Evolutionary conservation across 2,329 filamentous ascomycete genomes (phyloP).

Genomic region (Epichloe bromicola): DNA sequence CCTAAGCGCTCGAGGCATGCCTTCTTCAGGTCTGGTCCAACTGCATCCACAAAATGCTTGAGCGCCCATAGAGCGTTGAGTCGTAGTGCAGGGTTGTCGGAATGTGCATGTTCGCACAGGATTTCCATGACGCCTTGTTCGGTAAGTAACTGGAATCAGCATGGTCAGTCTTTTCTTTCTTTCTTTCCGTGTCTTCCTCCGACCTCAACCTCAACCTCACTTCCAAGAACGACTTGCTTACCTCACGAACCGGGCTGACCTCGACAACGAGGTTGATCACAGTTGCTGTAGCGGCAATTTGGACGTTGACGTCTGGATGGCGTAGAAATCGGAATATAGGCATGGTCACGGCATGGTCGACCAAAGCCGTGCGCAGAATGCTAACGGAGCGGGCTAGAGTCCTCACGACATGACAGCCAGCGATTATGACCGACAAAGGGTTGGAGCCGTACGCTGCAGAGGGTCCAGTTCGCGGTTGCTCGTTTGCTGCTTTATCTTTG

Average conservation of each 20-base stretch:
- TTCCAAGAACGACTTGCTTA: constrained; percentile 29
- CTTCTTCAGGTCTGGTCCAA: constrained; percentile 60
- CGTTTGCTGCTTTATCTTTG: constrained; percentile 26
- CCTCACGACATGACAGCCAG: constrained; percentile 70
- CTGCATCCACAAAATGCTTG: constrained; percentile 73
- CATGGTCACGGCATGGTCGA: constrained; percentile 70
- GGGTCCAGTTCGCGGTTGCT: constrained; percentile 15
- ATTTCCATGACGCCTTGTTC: constrained; percentile 62
- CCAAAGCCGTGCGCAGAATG: constrained; percentile 71
- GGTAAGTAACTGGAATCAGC: constrained; percentile 48
- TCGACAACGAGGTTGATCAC: constrained; percentile 79
- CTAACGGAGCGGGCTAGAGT: constrained; percentile 76
- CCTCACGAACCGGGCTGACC: constrained; percentile 82
- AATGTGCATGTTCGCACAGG: constrained; percentile 75
- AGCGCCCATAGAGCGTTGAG: constrained; percentile 86
- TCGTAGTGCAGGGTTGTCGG: constrained; percentile 62
- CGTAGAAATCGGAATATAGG: constrained; percentile 65
- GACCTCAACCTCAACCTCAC: not conserved
- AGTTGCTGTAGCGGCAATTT: constrained; percentile 72
- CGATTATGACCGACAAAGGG: constrained; percentile 63
- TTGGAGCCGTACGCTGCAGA: constrained; percentile 53
- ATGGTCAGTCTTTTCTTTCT: constrained; percentile 9
- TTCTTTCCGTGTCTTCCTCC: not conserved
- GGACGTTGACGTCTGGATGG: constrained; percentile 64
- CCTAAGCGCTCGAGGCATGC: constrained; percentile 65